Base-by-base conservation (phyloP, 2,329 filamentous ascomycete genomes). In the Hypoxylon sp. region DNA sequence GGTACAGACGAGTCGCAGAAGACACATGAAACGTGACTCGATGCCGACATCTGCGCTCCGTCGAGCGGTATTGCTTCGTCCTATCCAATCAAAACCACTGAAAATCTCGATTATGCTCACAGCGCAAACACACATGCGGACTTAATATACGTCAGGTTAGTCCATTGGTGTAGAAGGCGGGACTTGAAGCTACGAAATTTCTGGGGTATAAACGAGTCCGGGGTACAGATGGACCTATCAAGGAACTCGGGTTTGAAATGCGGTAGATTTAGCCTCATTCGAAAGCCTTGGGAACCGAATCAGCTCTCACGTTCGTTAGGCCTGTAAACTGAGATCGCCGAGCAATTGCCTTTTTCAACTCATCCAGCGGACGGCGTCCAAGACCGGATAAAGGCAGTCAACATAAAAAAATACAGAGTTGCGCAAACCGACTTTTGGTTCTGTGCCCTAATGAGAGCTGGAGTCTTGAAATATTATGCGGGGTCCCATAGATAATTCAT, bases 221-320 rank as follows among this genome's bases (percentile, higher is more conserved):
- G 71, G 73, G 72, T 75, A 59, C 71, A 70, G 66, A 46, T 52
- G 36, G 48, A 30, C 57, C 64, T 69, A 70, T 71, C 57, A 64
- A 68, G 65, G 11, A 43, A 25, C 19, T 65, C 62, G 60, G 36
- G 60, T 69, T 71, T 60, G 67, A 67, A 69, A 70, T 68, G 58
- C 36, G 55, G 34, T 58, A 50, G 53, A 75, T 75, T 75, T 75
- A 73, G 71, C 71, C 73, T 74, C 63, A 73, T 73, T 66, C 65
- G 45, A 68, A 48, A 28, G 32, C 19, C 46, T 41, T 21, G 45
- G 32, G 17, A 38, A 34, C 65, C 43, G 23, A 62, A 52, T 57
- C 46, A 25, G 17, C 41, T 28, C 51, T 49, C 25, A 11, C n/a
- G 21, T 34, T 32, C 38, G 60, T 55, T 38, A 48, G 49, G 53